These are phyloP conservation scores for Xylariaceae sp. DNA, from an alignment of 2,329 filamentous ascomycete genomes.

Conservation along the genomic window DNA sequence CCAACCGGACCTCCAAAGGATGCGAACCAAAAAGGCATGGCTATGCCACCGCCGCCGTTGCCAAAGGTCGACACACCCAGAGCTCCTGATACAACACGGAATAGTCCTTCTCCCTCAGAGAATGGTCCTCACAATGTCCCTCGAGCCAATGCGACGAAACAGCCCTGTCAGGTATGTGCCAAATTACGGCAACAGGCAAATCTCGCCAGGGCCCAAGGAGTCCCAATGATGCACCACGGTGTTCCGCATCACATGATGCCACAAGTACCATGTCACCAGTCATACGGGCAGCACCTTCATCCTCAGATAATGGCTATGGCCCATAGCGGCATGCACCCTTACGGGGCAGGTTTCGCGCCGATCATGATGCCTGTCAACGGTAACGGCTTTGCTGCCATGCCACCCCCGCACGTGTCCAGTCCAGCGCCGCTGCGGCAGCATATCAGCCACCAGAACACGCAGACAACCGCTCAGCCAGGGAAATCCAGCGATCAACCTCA, in stretches of 20 bases:
- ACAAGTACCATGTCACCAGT: slow-evolving; percentile 26
- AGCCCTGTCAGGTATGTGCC: slow-evolving; percentile 35
- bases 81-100: slow-evolving; percentile 4
- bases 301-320: slow-evolving; percentile 34
- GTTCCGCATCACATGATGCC: slow-evolving; percentile 29
- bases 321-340: slow-evolving; percentile 26
- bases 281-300: slow-evolving; percentile 31
- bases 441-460: slow-evolving; percentile 6
- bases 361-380: slow-evolving; percentile 33
- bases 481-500: slow-evolving; percentile 5
- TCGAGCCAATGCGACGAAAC: slow-evolving; percentile 25
- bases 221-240: slow-evolving; percentile 29
- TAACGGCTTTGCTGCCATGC: slow-evolving; percentile 21
- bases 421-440: slow-evolving; percentile 7
- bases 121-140: slow-evolving; percentile 2
- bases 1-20: slow-evolving; percentile 1
- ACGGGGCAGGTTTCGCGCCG: slow-evolving; percentile 25
- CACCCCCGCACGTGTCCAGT: slow-evolving; percentile 16
- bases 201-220: slow-evolving; percentile 30
- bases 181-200: slow-evolving; percentile 36
- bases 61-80: slow-evolving; percentile 10
- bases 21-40: slow-evolving; percentile 8
- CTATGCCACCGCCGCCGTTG: slow-evolving; percentile 27
- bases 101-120: slow-evolving; percentile 4
- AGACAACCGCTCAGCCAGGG: slow-evolving; percentile 1